Conservation (phyloP, 495 filamentous ascomycete genomes). For the Aspergillus homomorphus region DNA sequence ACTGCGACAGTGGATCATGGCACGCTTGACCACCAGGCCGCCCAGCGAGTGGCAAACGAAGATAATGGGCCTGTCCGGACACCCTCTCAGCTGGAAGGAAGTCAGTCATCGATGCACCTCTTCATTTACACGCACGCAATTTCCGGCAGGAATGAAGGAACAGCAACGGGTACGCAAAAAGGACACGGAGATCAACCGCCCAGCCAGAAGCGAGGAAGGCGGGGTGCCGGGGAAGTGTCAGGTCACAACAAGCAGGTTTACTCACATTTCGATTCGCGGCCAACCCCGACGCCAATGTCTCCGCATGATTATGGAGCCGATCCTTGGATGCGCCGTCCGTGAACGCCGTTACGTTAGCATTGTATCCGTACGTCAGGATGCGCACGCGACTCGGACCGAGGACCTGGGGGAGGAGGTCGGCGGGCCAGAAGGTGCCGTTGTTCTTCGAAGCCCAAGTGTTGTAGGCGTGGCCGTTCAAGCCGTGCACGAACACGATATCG, state of each 20-base stretch:
- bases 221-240: too few relatives aligned
- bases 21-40: slow-evolving; percentile 75
- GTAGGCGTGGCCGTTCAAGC: slow-evolving; percentile 74
- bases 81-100: slow-evolving; percentile 46
- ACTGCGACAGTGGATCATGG: slow-evolving; percentile 62
- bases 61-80: slow-evolving; percentile 67
- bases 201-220: too few relatives aligned
- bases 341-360: slow-evolving; percentile 70
- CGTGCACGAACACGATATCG: slow-evolving; percentile 74
- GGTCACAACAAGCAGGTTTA: too few relatives aligned
- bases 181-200: too few relatives aligned
- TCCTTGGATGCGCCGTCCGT: slow-evolving; percentile 63
- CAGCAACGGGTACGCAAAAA: too few relatives aligned
- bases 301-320: slow-evolving; percentile 78
- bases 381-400: slow-evolving; percentile 61
- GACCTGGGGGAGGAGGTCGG: slow-evolving; percentile 66
- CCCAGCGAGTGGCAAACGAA: slow-evolving; percentile 84
- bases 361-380: slow-evolving; percentile 81
- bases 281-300: slow-evolving; percentile 65
- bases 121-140: slow-evolving; percentile 17
- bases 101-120: neutral
- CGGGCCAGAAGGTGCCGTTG: slow-evolving; percentile 70
- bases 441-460: slow-evolving; percentile 70
- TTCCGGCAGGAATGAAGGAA: too few relatives aligned
- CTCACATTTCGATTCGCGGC: slow-evolving; percentile 57